phyloP scores from a whole-genome alignment of 2,329 filamentous ascomycete genomes.

The Ustulina deusta region DNA sequence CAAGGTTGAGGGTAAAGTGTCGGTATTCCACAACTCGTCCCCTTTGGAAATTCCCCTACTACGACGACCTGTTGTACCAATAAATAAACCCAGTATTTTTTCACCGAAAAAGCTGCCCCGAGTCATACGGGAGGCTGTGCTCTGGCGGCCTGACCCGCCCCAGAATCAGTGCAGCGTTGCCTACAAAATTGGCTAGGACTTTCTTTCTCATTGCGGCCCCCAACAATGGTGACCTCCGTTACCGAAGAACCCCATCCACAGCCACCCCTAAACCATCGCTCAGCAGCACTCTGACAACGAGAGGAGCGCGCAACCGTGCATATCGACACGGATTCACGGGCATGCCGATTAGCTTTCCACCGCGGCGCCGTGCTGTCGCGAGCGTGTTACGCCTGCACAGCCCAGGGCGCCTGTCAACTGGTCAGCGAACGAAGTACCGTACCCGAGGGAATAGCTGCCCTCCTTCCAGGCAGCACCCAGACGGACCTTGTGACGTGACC shows the following conservation, averaged over 20 bases:
- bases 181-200: not conserved
- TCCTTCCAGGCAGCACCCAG: constrained; percentile 13
- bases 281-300: not conserved
- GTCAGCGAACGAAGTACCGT: not conserved
- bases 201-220: constrained; percentile 8
- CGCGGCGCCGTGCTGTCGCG: not conserved
- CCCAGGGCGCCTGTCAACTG: not conserved
- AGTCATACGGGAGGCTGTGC: not conserved
- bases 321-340: not conserved
- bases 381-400: constrained; percentile 1
- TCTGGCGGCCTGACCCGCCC: not conserved
- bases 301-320: not conserved
- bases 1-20: too few relatives aligned
- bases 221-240: not conserved
- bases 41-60: not conserved
- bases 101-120: constrained; percentile 8
- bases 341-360: not conserved
- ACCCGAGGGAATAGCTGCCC: not conserved
- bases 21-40: too few relatives aligned
- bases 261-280: constrained; percentile 20
- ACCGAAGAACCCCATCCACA: constrained; percentile 14
- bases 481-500: not conserved
- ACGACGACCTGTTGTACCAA: too few relatives aligned
- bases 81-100: not conserved
- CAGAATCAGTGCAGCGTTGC: constrained; percentile 1